These are phyloP conservation scores for Picea engelmannii DNA, from an alignment of 83 land plant species.

Conservation along the genomic window DNA sequence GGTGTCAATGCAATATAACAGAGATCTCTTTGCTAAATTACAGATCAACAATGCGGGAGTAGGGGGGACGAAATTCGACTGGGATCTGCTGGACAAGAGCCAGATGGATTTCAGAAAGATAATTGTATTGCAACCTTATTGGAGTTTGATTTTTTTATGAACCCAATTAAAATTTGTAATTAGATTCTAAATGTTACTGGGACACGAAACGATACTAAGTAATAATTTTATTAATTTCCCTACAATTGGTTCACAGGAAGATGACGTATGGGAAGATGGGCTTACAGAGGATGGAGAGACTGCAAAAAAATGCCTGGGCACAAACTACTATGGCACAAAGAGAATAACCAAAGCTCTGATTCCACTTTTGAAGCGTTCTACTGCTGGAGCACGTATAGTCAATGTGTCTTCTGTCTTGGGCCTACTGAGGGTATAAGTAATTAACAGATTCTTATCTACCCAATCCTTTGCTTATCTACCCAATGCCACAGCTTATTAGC, in stretches of 20 bases:
- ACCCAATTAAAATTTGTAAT: not conserved
- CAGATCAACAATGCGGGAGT: slow-evolving; percentile 18
- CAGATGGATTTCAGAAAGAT: not conserved
- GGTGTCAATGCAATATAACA: not conserved
- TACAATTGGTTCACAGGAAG: no score
- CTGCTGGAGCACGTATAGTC: not conserved
- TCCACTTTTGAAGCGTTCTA: not conserved
- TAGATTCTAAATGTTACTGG: no score
- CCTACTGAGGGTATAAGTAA: not conserved
- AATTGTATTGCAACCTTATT: not conserved
- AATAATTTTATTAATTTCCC: no score
- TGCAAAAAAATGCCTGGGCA: not conserved
- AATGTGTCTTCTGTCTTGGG: not conserved
- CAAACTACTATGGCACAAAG: not conserved
- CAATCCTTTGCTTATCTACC: not conserved
- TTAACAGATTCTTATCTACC: not conserved
- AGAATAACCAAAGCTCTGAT: not conserved
- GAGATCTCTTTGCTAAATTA: not conserved
- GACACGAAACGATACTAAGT: no score
- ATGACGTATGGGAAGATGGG: not conserved
- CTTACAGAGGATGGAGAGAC: not conserved
- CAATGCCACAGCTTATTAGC: not conserved
- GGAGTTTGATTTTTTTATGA: not conserved
- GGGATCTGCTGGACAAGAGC: not conserved
- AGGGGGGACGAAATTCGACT: not conserved